phyloP scores from a whole-genome alignment of 768 basidiomycete genomes.

The Cantharellus anzutake region DNA sequence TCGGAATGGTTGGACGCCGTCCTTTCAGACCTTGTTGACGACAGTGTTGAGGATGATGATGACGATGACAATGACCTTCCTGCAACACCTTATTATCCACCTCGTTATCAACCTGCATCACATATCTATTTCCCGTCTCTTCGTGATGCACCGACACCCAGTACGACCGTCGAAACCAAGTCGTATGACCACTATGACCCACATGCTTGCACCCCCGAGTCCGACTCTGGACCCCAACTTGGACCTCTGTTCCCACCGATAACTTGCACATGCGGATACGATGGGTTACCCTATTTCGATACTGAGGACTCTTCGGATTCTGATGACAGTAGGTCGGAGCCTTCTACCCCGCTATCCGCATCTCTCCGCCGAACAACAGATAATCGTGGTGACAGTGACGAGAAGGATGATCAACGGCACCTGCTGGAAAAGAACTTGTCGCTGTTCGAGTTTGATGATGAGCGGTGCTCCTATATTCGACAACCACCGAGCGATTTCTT shows the following conservation, averaged over 20 bases:
- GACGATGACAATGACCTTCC: not conserved
- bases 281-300: not conserved
- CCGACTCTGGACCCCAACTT: not conserved
- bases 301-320: not conserved
- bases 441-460: too few species aligned
- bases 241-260: not conserved
- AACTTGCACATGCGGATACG: not conserved
- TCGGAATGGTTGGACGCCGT: not conserved
- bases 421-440: too few species aligned
- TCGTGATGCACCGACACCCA: not conserved
- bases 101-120: not conserved
- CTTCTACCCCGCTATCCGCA: not conserved
- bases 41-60: not conserved
- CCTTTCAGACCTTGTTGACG: not conserved
- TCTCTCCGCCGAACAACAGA: not conserved
- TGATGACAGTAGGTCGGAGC: not conserved
- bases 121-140: not conserved
- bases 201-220: not conserved
- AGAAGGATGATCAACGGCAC: not conserved
- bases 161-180: not conserved
- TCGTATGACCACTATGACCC: not conserved
- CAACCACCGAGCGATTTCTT: not conserved
- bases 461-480: too few species aligned
- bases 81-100: not conserved
- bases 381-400: not conserved